Evolutionary conservation across 441 rosid species (phyloP).

Genomic region (Adansonia madagascariensis): DNA sequence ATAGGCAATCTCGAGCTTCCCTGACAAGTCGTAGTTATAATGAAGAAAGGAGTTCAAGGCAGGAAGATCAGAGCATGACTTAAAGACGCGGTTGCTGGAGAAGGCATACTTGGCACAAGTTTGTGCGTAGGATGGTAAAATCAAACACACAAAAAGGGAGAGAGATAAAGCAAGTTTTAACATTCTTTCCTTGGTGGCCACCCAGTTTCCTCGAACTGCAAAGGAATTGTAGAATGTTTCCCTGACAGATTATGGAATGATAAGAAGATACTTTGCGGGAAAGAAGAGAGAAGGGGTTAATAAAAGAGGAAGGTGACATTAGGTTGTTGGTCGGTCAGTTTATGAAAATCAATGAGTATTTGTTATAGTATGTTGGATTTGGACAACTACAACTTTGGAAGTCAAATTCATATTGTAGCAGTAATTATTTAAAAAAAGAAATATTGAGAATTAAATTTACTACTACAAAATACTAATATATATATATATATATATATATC

Average conservation of each 20-base stretch:
- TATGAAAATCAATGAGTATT: neutral
- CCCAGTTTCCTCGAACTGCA: neutral
- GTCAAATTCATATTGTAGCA: neutral
- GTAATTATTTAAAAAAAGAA: no score
- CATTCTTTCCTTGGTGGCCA: conserved; percentile 33
- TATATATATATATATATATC: neutral
- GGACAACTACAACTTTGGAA: neutral
- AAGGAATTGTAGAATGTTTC: neutral
- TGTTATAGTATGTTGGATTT: neutral
- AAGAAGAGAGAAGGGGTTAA: conserved; percentile 18
- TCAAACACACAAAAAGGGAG: conserved; percentile 36
- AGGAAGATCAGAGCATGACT: conserved; percentile 76
- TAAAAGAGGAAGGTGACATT: conserved; percentile 6
- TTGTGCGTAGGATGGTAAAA: conserved; percentile 49
- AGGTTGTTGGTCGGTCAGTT: neutral
- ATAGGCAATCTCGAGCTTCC: conserved; percentile 63
- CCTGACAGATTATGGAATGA: neutral
- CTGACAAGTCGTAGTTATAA: conserved; percentile 63
- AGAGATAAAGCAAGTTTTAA: conserved; percentile 35
- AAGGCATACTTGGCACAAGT: conserved; percentile 60
- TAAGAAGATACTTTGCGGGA: neutral
- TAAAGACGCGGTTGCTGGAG: conserved; percentile 56
- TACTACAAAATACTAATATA: no score
- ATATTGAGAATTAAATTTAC: neutral
- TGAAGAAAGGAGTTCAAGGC: conserved; percentile 68